Percentiles rank a stretch among this genome's conserved stretches.
These are phyloP conservation scores for Xylariaceae sp. DNA, from an alignment of 2,329 filamentous ascomycete species.

Conservation along the genomic window DNA sequence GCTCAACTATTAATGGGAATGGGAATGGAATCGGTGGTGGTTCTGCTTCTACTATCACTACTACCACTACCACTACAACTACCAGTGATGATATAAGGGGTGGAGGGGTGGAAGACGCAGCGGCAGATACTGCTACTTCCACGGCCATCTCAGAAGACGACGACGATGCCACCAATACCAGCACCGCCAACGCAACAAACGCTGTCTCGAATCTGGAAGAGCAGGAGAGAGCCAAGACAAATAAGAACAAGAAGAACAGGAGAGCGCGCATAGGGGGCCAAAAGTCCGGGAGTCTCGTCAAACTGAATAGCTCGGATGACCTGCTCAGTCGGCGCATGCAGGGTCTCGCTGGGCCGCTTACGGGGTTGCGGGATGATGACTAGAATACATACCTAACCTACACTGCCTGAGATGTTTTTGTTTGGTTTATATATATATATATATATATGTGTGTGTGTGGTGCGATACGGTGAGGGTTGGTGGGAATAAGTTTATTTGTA, in stretches of 20 bases:
- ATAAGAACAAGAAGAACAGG: slow-evolving; percentile 21
- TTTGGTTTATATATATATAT: too few species aligned
- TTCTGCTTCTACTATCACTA: too few species aligned
- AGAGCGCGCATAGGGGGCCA: slow-evolving; percentile 27
- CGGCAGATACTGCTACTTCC: background rate
- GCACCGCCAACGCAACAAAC: slow-evolving; percentile 18
- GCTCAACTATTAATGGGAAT: background rate
- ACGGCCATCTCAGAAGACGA: background rate
- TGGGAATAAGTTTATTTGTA: too few species aligned
- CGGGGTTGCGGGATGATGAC: slow-evolving; percentile 39
- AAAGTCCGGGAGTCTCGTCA: slow-evolving; percentile 44
- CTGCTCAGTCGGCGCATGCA: slow-evolving; percentile 53
- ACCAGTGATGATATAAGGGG: too few species aligned
- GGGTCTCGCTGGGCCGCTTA: slow-evolving; percentile 49
- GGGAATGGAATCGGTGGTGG: background rate
- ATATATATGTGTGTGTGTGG: too few species aligned
- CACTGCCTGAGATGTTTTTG: too few species aligned
- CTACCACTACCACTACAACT: too few species aligned
- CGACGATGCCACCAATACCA: slow-evolving; percentile 7
- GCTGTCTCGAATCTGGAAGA: too few species aligned
- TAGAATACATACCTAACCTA: too few species aligned
- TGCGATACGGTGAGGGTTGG: too few species aligned
- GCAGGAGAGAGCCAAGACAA: slow-evolving; percentile 19
- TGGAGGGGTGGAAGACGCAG: background rate
- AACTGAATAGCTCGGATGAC: slow-evolving; percentile 54